These are phyloP conservation scores for Termitomyces sp. DNA, from an alignment of 768 basidiomycete species.

Conservation along the genomic window DNA sequence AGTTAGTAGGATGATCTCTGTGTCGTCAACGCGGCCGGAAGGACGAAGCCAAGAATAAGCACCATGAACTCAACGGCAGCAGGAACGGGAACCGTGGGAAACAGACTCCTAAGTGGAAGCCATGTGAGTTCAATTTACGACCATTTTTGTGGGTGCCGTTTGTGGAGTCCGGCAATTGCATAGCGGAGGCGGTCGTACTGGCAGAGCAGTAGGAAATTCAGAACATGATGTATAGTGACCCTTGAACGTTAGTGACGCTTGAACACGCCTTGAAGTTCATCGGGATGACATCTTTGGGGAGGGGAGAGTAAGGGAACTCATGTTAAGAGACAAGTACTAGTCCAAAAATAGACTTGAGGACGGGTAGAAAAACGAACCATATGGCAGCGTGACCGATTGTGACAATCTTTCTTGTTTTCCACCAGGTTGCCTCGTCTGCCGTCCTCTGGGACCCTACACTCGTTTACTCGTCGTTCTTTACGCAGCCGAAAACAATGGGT, in stretches of 20 bases:
- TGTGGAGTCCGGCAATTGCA: too few species aligned
- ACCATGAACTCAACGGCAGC: not conserved
- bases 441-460: slow-evolving; percentile 17
- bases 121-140: not conserved
- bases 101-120: not conserved
- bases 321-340: too few species aligned
- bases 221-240: too few species aligned
- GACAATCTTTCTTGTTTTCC: slow-evolving; percentile 7
- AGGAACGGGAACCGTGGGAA: not conserved
- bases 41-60: not conserved
- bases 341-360: not conserved
- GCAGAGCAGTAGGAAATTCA: too few species aligned
- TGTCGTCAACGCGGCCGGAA: not conserved
- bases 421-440: not conserved
- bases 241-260: too few species aligned
- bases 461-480: slow-evolving; percentile 17
- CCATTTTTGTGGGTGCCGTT: too few species aligned
- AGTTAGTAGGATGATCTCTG: not conserved
- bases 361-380: not conserved
- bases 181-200: too few species aligned
- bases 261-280: too few species aligned
- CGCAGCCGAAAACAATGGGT: slow-evolving; percentile 8
- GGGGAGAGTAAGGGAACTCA: too few species aligned
- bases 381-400: slow-evolving; percentile 4
- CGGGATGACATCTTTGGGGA: too few species aligned